Conservation (phyloP, 257 asterid species). For the Mitragyna speciosa region DNA sequence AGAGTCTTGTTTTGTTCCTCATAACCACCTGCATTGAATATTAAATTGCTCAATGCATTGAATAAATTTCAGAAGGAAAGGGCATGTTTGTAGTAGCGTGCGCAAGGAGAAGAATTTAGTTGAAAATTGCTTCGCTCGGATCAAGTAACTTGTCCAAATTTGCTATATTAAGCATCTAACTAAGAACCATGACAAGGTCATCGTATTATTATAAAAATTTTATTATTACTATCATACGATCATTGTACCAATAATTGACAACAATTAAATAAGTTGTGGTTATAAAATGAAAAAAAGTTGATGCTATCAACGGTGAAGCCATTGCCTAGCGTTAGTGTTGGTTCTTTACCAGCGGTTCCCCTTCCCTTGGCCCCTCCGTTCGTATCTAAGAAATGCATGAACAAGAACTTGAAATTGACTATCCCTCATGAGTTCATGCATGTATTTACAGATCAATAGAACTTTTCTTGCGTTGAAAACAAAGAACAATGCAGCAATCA, state of each 20-base stretch:
- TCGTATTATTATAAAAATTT: background rate
- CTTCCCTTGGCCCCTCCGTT: background rate
- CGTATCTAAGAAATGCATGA: background rate
- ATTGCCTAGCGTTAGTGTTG: background rate
- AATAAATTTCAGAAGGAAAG: background rate
- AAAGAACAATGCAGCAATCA: background rate
- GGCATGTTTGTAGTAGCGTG: background rate
- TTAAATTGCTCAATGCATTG: background rate
- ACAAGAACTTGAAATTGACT: background rate
- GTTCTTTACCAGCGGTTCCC: background rate
- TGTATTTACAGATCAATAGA: too few species aligned
- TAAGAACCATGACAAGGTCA: background rate
- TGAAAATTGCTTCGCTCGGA: too few species aligned
- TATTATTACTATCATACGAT: too few species aligned
- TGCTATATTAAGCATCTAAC: background rate
- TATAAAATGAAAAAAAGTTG: background rate
- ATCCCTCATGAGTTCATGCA: background rate
- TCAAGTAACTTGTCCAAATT: background rate
- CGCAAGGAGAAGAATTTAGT: background rate
- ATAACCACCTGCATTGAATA: constrained; percentile 44
- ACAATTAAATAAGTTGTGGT: too few species aligned
- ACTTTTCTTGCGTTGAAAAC: background rate
- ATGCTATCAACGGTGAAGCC: background rate
- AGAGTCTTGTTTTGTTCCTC: constrained; percentile 50
- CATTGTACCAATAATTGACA: background rate